These are phyloP conservation scores for Silene coronaria DNA, from an alignment of 179 eudicot species.

Conservation along the genomic window DNA sequence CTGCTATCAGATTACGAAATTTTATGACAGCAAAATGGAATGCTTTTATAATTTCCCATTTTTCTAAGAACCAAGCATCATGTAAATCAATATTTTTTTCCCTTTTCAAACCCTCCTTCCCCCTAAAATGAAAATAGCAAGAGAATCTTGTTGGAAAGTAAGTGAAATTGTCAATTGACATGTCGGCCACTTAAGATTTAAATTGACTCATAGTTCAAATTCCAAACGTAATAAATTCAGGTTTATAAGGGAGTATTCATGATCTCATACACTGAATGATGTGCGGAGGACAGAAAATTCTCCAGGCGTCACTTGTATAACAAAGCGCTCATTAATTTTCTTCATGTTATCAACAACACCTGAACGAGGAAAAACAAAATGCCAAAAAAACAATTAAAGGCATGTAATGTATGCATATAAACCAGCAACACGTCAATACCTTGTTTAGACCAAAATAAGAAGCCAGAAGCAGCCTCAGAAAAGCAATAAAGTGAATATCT, in stretches of 20 bases:
- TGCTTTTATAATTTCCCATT: neutral
- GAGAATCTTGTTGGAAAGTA: neutral
- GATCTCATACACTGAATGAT: constrained; percentile 64
- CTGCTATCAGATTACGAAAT: too few species aligned
- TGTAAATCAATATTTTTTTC: neutral
- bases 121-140: neutral
- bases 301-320: constrained; percentile 67
- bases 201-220: neutral
- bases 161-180: neutral
- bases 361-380: constrained; percentile 24
- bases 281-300: constrained; percentile 90
- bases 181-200: neutral
- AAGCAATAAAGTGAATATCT: neutral
- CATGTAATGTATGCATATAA: neutral
- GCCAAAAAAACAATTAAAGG: neutral
- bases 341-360: constrained; percentile 54
- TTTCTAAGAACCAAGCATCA: neutral
- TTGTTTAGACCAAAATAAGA: neutral
- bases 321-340: constrained; percentile 59
- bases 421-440: neutral
- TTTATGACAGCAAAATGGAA: too few species aligned
- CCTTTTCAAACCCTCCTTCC: neutral
- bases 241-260: neutral
- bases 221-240: neutral
- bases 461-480: neutral